Evolutionary conservation across 805 yeast genomes (phyloP).

Genomic region (Candida pini): DNA sequence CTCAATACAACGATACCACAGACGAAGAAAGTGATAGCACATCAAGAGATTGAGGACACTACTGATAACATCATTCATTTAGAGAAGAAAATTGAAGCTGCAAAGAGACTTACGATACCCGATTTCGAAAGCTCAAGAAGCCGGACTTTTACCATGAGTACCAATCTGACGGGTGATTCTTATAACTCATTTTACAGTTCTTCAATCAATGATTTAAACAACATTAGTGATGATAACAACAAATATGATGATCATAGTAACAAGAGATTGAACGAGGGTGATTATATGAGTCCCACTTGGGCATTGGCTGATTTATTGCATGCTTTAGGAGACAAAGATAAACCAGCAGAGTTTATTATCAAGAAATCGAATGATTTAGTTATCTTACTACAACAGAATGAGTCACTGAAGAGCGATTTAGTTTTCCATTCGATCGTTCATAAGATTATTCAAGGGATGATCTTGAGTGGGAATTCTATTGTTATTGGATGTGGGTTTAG

Average conservation of each 20-base stretch:
- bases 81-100: conserved; percentile 11
- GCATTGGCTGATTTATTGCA: conserved; percentile 57
- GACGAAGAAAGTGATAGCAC: not conserved
- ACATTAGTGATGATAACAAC: conserved; percentile 5
- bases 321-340: conserved; percentile 46
- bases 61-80: not conserved
- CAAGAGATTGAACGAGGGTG: conserved; percentile 1
- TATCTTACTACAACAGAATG: conserved; percentile 46
- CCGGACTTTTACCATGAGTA: conserved; percentile 19
- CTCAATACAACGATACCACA: not conserved
- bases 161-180: conserved; percentile 14
- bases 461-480: conserved; percentile 44
- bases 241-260: conserved; percentile 1
- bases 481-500: conserved; percentile 75
- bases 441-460: conserved; percentile 45
- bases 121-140: conserved; percentile 20
- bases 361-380: conserved; percentile 64
- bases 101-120: conserved; percentile 13
- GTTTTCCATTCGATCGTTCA: conserved; percentile 51
- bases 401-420: conserved; percentile 59
- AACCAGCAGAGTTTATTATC: conserved; percentile 44
- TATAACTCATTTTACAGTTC: conserved; percentile 10
- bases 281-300: conserved; percentile 48
- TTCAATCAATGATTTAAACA: conserved; percentile 12
- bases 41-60: conserved; percentile 2